Evolutionary conservation across 202 grass and related monocot genomes (phyloP).

Genomic region (Carex arenaria): DNA sequence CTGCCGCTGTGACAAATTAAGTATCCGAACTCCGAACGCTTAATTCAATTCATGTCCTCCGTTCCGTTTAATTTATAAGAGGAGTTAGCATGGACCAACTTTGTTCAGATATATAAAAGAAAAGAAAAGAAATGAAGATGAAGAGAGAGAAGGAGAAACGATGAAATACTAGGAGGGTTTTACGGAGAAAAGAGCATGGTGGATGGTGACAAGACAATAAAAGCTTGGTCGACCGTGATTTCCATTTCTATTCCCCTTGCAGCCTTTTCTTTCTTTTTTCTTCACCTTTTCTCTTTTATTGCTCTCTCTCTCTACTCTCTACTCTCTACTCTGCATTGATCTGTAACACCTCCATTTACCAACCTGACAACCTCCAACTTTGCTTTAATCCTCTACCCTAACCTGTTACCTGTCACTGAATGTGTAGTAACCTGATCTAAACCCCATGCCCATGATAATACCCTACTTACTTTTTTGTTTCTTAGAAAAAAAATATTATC

Average conservation of each 20-base stretch:
- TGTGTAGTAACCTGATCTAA: slow-evolving; percentile 1
- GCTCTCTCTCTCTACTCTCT: slow-evolving; percentile 15
- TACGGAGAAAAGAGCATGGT: slow-evolving; percentile 33
- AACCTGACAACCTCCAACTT: background rate
- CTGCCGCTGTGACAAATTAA: background rate
- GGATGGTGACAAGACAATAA: slow-evolving; percentile 46
- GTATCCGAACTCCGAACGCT: background rate
- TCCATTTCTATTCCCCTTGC: slow-evolving; percentile 50
- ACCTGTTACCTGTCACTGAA: slow-evolving; percentile 18
- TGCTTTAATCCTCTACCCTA: slow-evolving; percentile 17
- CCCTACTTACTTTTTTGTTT: background rate
- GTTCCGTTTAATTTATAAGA: background rate
- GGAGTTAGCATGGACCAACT: no score
- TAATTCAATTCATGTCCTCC: background rate
- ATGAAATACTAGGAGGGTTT: slow-evolving; percentile 19
- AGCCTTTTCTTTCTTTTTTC: slow-evolving; percentile 26
- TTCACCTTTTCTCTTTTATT: slow-evolving; percentile 21
- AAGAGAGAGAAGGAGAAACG: background rate
- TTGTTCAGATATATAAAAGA: background rate
- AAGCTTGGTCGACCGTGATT: slow-evolving; percentile 43
- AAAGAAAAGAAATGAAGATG: background rate
- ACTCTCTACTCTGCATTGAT: background rate
- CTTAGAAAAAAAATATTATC: background rate
- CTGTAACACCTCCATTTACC: slow-evolving; percentile 13
- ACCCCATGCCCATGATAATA: background rate